Evolutionary conservation across 2,329 filamentous ascomycete genomes (phyloP).

Genomic region (Hortaea werneckii): DNA sequence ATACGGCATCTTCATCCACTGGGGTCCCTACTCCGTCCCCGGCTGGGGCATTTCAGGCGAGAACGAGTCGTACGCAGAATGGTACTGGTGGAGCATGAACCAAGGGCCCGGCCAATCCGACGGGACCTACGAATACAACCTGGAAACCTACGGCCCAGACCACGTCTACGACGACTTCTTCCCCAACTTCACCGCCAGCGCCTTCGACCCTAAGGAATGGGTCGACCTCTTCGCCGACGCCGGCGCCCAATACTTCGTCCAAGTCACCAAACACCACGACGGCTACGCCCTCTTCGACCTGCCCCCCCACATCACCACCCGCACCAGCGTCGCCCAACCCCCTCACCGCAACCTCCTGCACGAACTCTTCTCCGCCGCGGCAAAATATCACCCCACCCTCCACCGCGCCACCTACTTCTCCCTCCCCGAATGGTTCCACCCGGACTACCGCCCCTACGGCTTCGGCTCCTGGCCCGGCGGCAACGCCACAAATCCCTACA

Average conservation of each 20-base stretch:
- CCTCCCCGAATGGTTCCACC: slow-evolving; percentile 39
- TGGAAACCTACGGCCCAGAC: slow-evolving; percentile 41
- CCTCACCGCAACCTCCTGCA: slow-evolving; percentile 34
- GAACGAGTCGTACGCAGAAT: slow-evolving; percentile 26
- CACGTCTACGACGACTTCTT: slow-evolving; percentile 49
- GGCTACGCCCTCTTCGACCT: slow-evolving; percentile 38
- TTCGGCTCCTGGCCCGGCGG: slow-evolving; percentile 32
- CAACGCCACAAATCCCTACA: slow-evolving; percentile 36
- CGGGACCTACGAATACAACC: slow-evolving; percentile 40
- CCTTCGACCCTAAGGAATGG: slow-evolving; percentile 44
- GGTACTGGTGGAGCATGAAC: slow-evolving; percentile 42
- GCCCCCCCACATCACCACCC: slow-evolving; percentile 29
- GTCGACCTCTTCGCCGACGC: slow-evolving; percentile 44
- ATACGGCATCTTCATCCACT: slow-evolving; percentile 52
- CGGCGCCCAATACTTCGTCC: slow-evolving; percentile 40
- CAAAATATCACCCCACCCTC: slow-evolving; percentile 33
- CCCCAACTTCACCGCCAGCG: slow-evolving; percentile 41
- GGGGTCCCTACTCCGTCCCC: slow-evolving; percentile 46
- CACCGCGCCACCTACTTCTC: slow-evolving; percentile 37
- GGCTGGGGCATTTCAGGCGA: slow-evolving; percentile 41
- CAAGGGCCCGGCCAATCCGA: slow-evolving; percentile 31
- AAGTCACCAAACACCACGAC: slow-evolving; percentile 38
- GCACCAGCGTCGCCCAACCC: slow-evolving; percentile 30
- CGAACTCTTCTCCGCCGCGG: slow-evolving; percentile 36
- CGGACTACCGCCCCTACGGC: slow-evolving; percentile 32